These are phyloP conservation scores for Camellia sinensis DNA, from an alignment of 148 eudicot species.

Conservation along the genomic window DNA sequence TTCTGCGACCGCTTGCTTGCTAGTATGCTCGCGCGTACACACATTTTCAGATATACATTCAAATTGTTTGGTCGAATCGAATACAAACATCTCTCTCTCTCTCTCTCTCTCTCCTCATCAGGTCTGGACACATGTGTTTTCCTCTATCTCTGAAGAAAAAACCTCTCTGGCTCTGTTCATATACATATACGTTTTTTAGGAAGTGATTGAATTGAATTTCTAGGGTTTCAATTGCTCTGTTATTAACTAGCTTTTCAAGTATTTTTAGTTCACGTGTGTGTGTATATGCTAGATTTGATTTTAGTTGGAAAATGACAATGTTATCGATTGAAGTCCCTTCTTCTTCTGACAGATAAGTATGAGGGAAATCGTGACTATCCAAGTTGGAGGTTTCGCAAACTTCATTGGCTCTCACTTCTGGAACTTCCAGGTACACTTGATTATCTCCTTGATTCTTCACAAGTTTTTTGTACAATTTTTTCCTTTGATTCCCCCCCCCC, in stretches of 20 bases:
- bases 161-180: background rate
- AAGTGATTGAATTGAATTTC: background rate
- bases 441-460: background rate
- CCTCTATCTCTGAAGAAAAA: too few species aligned
- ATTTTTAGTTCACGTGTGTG: background rate
- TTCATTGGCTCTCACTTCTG: constrained; percentile 91
- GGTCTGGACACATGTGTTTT: too few species aligned
- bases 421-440: constrained; percentile 77
- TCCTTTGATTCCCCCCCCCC: background rate
- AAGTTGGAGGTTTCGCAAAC: constrained; percentile 82
- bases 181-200: background rate
- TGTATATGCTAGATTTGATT: background rate
- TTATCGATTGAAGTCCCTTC: background rate
- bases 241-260: background rate
- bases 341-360: constrained; percentile 29
- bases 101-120: too few species aligned
- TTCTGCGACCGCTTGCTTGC: too few species aligned
- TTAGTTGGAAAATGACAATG: background rate
- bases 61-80: too few species aligned
- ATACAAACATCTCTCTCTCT: too few species aligned
- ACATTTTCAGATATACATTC: too few species aligned
- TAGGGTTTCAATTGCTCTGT: background rate
- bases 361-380: constrained; percentile 79
- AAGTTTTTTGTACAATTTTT: background rate
- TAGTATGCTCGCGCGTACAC: too few species aligned